These are phyloP conservation scores for Ceratobasidium sp. DNA, from an alignment of 1,284 basidiomycete species.

Conservation along the genomic window DNA sequence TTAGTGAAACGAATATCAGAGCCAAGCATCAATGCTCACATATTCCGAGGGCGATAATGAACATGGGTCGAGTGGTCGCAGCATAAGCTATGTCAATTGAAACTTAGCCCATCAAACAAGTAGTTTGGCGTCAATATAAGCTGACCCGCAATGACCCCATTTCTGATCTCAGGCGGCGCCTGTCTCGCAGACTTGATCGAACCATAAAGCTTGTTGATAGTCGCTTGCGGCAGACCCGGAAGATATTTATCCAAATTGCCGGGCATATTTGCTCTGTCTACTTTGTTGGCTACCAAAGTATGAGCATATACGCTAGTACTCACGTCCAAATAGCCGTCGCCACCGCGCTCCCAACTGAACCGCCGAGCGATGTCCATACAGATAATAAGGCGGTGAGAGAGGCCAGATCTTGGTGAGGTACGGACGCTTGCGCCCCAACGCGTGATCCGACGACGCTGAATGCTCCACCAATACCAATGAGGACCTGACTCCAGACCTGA, in stretches of 20 bases:
- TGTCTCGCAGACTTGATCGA: slow-evolving; percentile 47
- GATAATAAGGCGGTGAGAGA: slow-evolving; percentile 84
- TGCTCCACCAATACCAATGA: slow-evolving; percentile 82
- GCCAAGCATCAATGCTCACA: background rate
- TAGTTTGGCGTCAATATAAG: background rate
- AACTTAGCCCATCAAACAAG: background rate
- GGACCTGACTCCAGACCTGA: slow-evolving; percentile 55
- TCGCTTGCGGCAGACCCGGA: slow-evolving; percentile 29
- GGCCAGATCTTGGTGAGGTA: slow-evolving; percentile 77
- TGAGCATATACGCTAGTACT: background rate
- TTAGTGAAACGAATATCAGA: background rate
- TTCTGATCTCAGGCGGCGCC: slow-evolving; percentile 47
- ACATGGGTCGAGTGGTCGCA: slow-evolving; percentile 32
- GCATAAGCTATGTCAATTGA: slow-evolving; percentile 25
- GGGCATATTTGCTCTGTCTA: slow-evolving; percentile 35
- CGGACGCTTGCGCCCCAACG: slow-evolving; percentile 79
- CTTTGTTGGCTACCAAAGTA: background rate
- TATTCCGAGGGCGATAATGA: background rate
- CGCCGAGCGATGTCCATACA: slow-evolving; percentile 79
- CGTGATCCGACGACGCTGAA: slow-evolving; percentile 72
- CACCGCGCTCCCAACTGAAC: slow-evolving; percentile 71
- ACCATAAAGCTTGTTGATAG: slow-evolving; percentile 44
- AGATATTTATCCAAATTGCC: slow-evolving; percentile 36
- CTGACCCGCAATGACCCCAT: slow-evolving; percentile 47
- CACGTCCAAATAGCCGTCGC: slow-evolving; percentile 44